These are phyloP conservation scores for Sporothrix humicola DNA, from an alignment of 2,329 filamentous ascomycete genomes.

Conservation along the genomic window DNA sequence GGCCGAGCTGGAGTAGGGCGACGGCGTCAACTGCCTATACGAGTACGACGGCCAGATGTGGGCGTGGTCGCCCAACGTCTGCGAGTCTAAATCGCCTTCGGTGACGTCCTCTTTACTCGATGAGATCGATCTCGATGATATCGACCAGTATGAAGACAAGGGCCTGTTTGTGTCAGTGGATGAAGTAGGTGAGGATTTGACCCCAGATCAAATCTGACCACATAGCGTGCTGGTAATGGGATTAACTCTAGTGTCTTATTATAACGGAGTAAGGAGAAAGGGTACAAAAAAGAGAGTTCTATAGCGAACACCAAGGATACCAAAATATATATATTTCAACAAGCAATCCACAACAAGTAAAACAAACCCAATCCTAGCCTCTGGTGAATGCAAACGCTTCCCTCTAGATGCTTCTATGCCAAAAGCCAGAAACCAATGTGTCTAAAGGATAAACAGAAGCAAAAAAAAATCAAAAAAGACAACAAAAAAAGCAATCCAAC, in stretches of 20 bases:
- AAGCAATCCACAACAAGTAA: not conserved
- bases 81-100: too few relatives aligned
- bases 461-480: not conserved
- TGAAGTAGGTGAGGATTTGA: too few relatives aligned
- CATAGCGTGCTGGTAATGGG: too few relatives aligned
- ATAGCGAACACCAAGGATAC: not conserved
- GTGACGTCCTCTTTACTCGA: too few relatives aligned
- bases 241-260: too few relatives aligned
- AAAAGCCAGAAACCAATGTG: not conserved
- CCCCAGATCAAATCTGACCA: too few relatives aligned
- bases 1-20: not conserved
- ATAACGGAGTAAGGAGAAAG: not conserved
- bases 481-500: not conserved
- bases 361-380: not conserved
- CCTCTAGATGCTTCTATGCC: not conserved
- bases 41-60: too few relatives aligned
- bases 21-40: too few relatives aligned
- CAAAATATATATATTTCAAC: not conserved
- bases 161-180: too few relatives aligned
- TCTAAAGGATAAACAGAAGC: not conserved
- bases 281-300: not conserved
- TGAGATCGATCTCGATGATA: too few relatives aligned
- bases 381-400: not conserved
- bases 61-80: too few relatives aligned
- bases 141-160: too few relatives aligned